Evolutionary conservation across 768 basidiomycete genomes (phyloP), one percentile per base, ranked within the genome.

Genomic region (Leccinum boreale): DNA sequence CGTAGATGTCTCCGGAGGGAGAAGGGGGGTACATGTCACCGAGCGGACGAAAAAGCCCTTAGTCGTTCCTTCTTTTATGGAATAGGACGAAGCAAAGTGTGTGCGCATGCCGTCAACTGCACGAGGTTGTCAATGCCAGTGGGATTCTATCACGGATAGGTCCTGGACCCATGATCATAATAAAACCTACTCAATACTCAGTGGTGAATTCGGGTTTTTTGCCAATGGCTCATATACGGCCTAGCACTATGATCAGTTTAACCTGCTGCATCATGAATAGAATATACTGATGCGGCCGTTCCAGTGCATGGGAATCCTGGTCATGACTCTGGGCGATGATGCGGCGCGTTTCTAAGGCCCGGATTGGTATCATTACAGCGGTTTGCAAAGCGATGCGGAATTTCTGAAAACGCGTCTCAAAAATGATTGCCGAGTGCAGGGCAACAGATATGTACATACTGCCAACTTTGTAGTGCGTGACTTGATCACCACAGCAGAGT

Each of bases 1-100:
- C 56, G 44, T 56, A 50, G 42, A 55, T 62, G 54, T 58, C 50
- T 55, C 58, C 60, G 44, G 23, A 33, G 14, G 35, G 9, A 51
- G 11, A 7, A 31, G 24, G 51, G 31, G 52, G 23, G 15, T 42
- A 10, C 64, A 63, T 68, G 50, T 44, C 48, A 21, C 21, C 39
- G 60, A 53, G 26, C 5, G 45, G 46, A 44, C 9, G 31, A 26
- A 14, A 21, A 11, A 24, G 35, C 29, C 29, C 4, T 31, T 31
- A 11, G 11, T 12, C 29, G 11, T 31, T 31, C 29, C 29, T 31
- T 31, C 29, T 31, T 31, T 31, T 31, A 11, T 31, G 9, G 8
- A 31, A 31, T 11, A 31, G 29, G 21, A 44, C 33, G 39, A 17
- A 35, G 8, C 0, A 55, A 55, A 35, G 39, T 14, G 29, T 49